phyloP scores from a whole-genome alignment of 106 monocot species.

The Acorus gramineus region DNA sequence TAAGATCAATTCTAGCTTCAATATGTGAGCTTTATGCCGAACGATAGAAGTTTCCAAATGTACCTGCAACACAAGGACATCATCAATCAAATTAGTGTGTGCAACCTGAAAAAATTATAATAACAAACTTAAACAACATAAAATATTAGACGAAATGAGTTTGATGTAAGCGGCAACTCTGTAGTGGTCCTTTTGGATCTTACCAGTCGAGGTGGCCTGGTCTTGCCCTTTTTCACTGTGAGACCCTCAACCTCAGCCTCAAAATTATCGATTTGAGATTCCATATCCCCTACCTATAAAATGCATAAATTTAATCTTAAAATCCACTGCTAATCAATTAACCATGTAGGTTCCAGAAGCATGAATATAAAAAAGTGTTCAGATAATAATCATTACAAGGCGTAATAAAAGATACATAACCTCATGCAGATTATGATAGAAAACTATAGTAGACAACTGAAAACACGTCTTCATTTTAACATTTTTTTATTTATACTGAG shows the following conservation, averaged over 20 bases:
- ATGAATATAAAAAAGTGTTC: no score
- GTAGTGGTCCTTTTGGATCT: no score
- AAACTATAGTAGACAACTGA: neutral
- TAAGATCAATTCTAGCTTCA: constrained; percentile 90
- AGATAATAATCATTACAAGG: neutral
- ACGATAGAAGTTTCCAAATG: constrained; percentile 86
- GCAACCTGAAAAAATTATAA: no score
- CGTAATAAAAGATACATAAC: neutral
- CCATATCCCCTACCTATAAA: constrained; percentile 79
- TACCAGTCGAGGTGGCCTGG: constrained; percentile 83
- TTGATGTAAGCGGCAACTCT: no score
- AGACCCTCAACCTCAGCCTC: constrained; percentile 93
- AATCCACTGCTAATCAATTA: neutral
- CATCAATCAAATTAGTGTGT: no score
- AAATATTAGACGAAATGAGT: no score
- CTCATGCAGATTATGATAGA: neutral
- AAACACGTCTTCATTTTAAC: no score
- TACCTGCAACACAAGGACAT: constrained; percentile 18
- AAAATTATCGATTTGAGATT: constrained; percentile 84
- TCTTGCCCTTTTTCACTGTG: constrained; percentile 92
- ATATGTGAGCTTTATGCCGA: constrained; percentile 92
- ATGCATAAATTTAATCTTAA: constrained; percentile 7
- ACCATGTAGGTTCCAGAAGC: no score
- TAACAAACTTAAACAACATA: no score
- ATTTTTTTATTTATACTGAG: no score